Conservation (phyloP, 1,284 basidiomycete species). For the Coniferiporia sulphurascens region DNA sequence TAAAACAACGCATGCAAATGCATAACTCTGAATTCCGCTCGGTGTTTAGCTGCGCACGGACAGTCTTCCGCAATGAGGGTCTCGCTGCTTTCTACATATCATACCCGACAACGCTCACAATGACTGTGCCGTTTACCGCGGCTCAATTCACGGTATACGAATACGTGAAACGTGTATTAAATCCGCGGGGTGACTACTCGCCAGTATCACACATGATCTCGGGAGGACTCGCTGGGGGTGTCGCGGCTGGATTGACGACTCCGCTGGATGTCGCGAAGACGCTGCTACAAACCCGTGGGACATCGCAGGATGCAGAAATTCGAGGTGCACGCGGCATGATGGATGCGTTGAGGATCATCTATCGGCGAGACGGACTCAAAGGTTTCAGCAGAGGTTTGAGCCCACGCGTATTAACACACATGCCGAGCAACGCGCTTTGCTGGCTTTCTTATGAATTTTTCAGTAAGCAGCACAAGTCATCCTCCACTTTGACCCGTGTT, state of each 20-base stretch:
- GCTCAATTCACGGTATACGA: slow-evolving; percentile 98
- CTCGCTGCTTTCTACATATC: slow-evolving; percentile 94
- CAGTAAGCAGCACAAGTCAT: slow-evolving; percentile 54
- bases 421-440: slow-evolving; percentile 96
- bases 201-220: slow-evolving; percentile 88
- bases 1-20: slow-evolving; percentile 99
- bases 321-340: slow-evolving; percentile 80
- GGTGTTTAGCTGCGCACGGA: slow-evolving; percentile 76
- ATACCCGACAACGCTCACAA: slow-evolving; percentile 95
- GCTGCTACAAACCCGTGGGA: slow-evolving; percentile 90
- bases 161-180: slow-evolving; percentile 83
- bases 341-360: slow-evolving; percentile 89
- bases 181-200: slow-evolving; percentile 85
- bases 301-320: slow-evolving; percentile 78
- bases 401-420: slow-evolving; percentile 90
- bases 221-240: slow-evolving; percentile 89
- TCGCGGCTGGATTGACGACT: slow-evolving; percentile 94
- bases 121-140: slow-evolving; percentile 97
- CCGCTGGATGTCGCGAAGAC: slow-evolving; percentile 99
- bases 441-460: slow-evolving; percentile 98
- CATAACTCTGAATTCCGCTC: slow-evolving; percentile 88
- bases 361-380: slow-evolving; percentile 76
- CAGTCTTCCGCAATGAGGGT: slow-evolving; percentile 85
- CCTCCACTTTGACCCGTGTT: not conserved
- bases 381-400: slow-evolving; percentile 88